Evolutionary conservation across 1,284 basidiomycete species (phyloP).

Genomic region (Anthracocystis walkeri): DNA sequence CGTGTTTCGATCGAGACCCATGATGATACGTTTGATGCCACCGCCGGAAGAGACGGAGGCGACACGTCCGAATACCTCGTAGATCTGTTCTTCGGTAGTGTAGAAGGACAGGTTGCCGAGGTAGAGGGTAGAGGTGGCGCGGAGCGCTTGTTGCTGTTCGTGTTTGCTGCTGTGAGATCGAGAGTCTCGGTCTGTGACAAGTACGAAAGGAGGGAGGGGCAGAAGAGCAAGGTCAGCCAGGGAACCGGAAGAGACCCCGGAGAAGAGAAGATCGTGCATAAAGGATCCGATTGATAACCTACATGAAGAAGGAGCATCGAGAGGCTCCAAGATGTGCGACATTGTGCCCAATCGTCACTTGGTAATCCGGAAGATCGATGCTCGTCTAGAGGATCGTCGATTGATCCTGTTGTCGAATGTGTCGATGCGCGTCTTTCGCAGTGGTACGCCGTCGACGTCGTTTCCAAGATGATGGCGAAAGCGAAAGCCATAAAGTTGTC

Average conservation of each 20-base stretch:
- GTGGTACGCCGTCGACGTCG: neutral
- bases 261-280: no score
- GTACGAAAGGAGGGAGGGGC: no score
- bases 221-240: no score
- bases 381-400: no score
- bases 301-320: conserved; percentile 91
- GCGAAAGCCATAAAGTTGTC: no score
- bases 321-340: conserved; percentile 84
- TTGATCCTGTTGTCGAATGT: no score
- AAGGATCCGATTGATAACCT: no score
- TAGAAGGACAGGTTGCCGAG: conserved; percentile 75
- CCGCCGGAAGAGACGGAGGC: conserved; percentile 89
- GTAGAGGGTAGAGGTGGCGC: conserved; percentile 75
- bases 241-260: no score
- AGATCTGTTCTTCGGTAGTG: conserved; percentile 99
- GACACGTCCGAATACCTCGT: conserved; percentile 95
- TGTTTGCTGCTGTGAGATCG: conserved; percentile 61
- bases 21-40: conserved; percentile 97
- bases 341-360: conserved; percentile 71
- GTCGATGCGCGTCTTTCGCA: neutral
- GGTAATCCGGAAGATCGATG: no score
- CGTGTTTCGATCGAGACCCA: conserved; percentile 96
- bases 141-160: conserved; percentile 72
- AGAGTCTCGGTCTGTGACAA: conserved; percentile 67
- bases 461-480: no score